Percentiles rank a stretch among this genome's conserved stretches.
Evolutionary conservation across 2,329 filamentous ascomycete species (phyloP).

Genomic region (Alternaria sp.): DNA sequence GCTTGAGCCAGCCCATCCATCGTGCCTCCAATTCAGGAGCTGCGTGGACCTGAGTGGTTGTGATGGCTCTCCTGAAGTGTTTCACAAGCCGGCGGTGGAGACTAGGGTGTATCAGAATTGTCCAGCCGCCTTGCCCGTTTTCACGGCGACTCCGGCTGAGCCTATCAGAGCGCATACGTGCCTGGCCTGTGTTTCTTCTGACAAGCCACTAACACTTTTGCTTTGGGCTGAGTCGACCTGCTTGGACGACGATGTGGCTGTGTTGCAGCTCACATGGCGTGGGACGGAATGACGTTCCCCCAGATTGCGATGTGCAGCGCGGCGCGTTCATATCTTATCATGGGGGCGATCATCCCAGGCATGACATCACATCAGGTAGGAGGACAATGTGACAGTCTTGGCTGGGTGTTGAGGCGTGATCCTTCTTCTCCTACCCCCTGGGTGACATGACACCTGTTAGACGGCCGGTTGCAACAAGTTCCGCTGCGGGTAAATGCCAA

Average conservation of each 20-base stretch:
- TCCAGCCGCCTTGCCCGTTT: constrained; percentile 31
- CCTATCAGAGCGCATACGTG: constrained; percentile 35
- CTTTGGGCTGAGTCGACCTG: constrained; percentile 20
- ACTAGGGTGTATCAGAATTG: constrained; percentile 47
- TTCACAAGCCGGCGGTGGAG: constrained; percentile 47
- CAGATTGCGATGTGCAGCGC: constrained; percentile 34
- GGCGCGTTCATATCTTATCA: constrained; percentile 22
- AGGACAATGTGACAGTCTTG: neutral
- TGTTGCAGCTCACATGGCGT: constrained; percentile 7
- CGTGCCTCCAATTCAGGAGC: constrained; percentile 36
- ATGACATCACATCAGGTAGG: constrained; percentile 28
- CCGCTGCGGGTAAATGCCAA: neutral
- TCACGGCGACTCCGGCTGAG: constrained; percentile 14
- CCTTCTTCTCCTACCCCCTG: neutral
- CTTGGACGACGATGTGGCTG: constrained; percentile 7
- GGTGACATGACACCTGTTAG: constrained; percentile 27
- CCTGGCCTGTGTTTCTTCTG: constrained; percentile 39
- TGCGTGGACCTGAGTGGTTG: constrained; percentile 39
- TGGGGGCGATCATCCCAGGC: constrained; percentile 22
- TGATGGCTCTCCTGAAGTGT: constrained; percentile 38
- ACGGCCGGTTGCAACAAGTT: neutral
- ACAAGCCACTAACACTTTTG: constrained; percentile 42
- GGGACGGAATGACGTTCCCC: constrained; percentile 16
- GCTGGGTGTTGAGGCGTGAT: neutral
- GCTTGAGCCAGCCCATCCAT: constrained; percentile 31